These are phyloP conservation scores for Flaveria trinervia DNA, from an alignment of 129 eudicot genomes.

Conservation along the genomic window DNA sequence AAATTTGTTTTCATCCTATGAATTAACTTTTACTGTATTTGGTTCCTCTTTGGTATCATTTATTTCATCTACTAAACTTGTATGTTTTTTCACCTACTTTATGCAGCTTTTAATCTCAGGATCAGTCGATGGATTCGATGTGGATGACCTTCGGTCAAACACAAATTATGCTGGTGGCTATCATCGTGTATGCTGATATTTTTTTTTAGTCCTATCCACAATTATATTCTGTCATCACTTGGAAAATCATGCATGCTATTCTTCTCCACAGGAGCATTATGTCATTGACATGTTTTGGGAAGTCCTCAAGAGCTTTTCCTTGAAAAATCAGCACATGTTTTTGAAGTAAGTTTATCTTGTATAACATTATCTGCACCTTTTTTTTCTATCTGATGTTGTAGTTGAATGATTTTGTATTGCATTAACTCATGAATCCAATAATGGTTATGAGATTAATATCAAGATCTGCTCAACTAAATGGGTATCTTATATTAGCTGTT, in stretches of 20 bases:
- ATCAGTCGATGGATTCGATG: conserved; percentile 77
- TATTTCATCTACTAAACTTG: not conserved
- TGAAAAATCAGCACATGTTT: conserved; percentile 79
- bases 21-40: too few species aligned
- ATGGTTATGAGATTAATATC: too few species aligned
- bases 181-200: conserved; percentile 54
- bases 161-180: conserved; percentile 93
- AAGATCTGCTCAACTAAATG: not conserved
- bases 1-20: too few species aligned
- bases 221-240: not conserved
- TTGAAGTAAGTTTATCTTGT: conserved; percentile 68
- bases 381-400: not conserved
- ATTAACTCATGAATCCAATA: too few species aligned
- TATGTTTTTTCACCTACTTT: conserved; percentile 12
- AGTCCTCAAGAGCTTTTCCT: conserved; percentile 64
- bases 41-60: not conserved
- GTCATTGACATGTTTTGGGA: conserved; percentile 97
- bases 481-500: not conserved
- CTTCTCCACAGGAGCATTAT: conserved; percentile 80
- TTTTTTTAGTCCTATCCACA: not conserved
- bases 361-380: not conserved
- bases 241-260: conserved; percentile 25
- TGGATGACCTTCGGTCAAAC: conserved; percentile 70
- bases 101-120: conserved; percentile 94
- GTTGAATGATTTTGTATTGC: not conserved